These are phyloP conservation scores for Volvariella surrecta DNA, from an alignment of 1,284 basidiomycete genomes.

Conservation along the genomic window DNA sequence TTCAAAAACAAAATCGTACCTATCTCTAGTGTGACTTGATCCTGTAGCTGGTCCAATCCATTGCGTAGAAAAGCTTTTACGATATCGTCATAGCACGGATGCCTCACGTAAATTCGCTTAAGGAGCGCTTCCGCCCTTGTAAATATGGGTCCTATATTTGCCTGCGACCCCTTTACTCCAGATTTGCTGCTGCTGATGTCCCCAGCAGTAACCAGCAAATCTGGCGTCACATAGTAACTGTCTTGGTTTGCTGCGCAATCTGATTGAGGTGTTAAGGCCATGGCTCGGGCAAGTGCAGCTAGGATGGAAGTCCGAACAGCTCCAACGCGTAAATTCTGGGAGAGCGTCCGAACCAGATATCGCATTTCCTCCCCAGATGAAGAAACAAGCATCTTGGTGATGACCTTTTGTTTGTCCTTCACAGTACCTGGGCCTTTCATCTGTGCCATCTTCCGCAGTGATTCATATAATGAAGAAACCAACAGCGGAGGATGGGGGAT, in stretches of 20 bases:
- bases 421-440: slow-evolving; percentile 71
- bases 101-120: slow-evolving; percentile 75
- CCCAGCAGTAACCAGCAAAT: slow-evolving; percentile 22
- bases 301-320: slow-evolving; percentile 83
- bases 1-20: slow-evolving; percentile 40
- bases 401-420: slow-evolving; percentile 70
- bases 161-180: slow-evolving; percentile 30
- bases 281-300: slow-evolving; percentile 75
- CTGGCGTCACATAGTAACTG: slow-evolving; percentile 26
- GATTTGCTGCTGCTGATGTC: slow-evolving; percentile 32
- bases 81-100: slow-evolving; percentile 85
- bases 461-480: slow-evolving; percentile 56
- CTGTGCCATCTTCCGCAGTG: slow-evolving; percentile 55
- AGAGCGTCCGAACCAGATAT: slow-evolving; percentile 77
- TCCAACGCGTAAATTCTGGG: slow-evolving; percentile 79
- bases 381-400: slow-evolving; percentile 77
- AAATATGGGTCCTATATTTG: slow-evolving; percentile 40
- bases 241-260: slow-evolving; percentile 6
- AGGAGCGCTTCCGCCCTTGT: slow-evolving; percentile 55
- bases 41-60: slow-evolving; percentile 53
- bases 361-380: slow-evolving; percentile 84
- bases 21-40: slow-evolving; percentile 67
- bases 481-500: slow-evolving; percentile 65
- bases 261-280: slow-evolving; percentile 52
- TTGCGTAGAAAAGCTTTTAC: slow-evolving; percentile 53